Base-by-base conservation (phyloP, 805 yeast species). In the Diddensiella santjacobensis region DNA sequence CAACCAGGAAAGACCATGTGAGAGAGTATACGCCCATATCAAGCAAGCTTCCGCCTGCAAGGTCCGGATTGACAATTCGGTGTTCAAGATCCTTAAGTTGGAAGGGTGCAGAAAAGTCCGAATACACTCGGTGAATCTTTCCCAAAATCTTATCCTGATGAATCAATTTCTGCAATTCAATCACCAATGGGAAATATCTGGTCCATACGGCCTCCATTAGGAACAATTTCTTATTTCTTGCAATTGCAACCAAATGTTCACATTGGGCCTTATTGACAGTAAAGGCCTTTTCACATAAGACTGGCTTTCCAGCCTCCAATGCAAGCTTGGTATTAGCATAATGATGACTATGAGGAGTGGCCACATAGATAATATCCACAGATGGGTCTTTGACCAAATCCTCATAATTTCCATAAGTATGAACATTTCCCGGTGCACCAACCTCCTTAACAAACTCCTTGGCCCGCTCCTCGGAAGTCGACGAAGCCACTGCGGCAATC, bases 31-130 rank as follows among this genome's bases (percentile, higher is more conserved):
- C 70, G 1, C 83, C 82, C 47, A 78, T 66, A 58, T 79, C 84
- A 54, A 78, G 69, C 40, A 78, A 58, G 0, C 80, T 75, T 19
- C 84, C 83, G 11, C 79, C 84, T 3, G 79, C 83, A 41, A 76
- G 67, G 15, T 63, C 60, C 3, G 70, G 72, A 57, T 74, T 71
- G 47, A 73, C 63, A 48, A 75, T 57, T 42, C 82, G 61, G 1
- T 40, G 26, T 6, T 17, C 42, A 6, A 22, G 17, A 52, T 56
- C 5, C 55, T 52, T 2, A 11, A 44, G 29, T 29, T 48, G 47
- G 23, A 51, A 48, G 3, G 49, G 47, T 18, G 45, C 46, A 2
- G 50, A 37, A 29, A 51, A 38, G 54, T 79, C 80, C 17, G 70
- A 67, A 49, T 56, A 55, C 26, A 78, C 59, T 40, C 80, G 65